A percentile compares a stretch with the other conserved stretches of the same genome.
Evolutionary conservation across 2,329 filamentous ascomycete genomes (phyloP).

Genomic region (Phialocephala subalpina): DNA sequence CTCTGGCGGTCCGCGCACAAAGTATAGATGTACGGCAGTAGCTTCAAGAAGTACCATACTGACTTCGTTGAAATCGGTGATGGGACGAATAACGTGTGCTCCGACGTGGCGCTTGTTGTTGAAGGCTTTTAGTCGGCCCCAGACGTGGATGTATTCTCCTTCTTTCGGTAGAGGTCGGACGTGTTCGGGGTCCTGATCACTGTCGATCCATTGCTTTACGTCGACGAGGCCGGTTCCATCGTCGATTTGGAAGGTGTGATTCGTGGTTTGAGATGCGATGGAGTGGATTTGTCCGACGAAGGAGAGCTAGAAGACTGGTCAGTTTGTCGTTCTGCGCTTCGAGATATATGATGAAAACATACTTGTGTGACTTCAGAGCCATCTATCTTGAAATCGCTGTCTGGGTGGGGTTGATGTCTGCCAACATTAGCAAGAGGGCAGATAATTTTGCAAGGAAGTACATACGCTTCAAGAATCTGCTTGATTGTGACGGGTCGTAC

Average conservation of each 20-base stretch:
- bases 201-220: conserved; percentile 82
- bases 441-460: conserved; percentile 6
- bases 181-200: conserved; percentile 50
- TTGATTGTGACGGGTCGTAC: conserved; percentile 95
- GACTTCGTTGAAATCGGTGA: conserved; percentile 90
- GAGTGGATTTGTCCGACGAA: conserved; percentile 91
- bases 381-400: conserved; percentile 85
- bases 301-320: conserved; percentile 64
- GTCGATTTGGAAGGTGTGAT: conserved; percentile 91
- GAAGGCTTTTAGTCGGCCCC: conserved; percentile 84
- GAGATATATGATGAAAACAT: conserved; percentile 24
- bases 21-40: conserved; percentile 85
- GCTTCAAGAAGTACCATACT: conserved; percentile 92
- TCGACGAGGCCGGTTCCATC: conserved; percentile 94
- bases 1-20: conserved; percentile 70
- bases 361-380: conserved; percentile 71
- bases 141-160: conserved; percentile 85
- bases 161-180: conserved; percentile 63
- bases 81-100: conserved; percentile 80
- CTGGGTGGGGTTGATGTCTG: conserved; percentile 72
- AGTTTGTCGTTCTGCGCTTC: conserved; percentile 2
- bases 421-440: conserved; percentile 21
- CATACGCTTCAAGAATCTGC: conserved; percentile 80
- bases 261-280: conserved; percentile 86
- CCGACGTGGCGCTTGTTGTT: conserved; percentile 83